Evolutionary conservation across 495 filamentous ascomycete genomes (phyloP).

Genomic region (Penicillium verhagenii): DNA sequence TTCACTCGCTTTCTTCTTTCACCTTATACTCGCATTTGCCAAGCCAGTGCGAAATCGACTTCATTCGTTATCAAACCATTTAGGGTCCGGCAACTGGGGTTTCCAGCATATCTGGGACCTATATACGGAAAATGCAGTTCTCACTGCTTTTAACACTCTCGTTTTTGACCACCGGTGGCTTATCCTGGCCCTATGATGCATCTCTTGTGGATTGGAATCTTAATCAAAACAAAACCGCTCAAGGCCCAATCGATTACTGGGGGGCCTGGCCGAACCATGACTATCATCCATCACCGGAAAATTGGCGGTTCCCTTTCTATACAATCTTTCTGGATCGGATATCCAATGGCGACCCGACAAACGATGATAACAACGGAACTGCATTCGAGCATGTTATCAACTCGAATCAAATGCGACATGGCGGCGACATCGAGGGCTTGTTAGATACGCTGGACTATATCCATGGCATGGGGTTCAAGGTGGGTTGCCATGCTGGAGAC

Average conservation of each 20-base stretch:
- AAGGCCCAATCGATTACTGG: constrained; percentile 59
- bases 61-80: neutral
- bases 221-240: constrained; percentile 61
- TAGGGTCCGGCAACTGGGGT: neutral
- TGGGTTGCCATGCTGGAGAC: constrained; percentile 13
- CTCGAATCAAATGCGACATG: constrained; percentile 70
- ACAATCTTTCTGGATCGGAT: constrained; percentile 69
- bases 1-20: neutral
- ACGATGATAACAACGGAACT: constrained; percentile 70
- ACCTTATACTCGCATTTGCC: neutral
- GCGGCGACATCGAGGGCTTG: constrained; percentile 66
- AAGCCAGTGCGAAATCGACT: neutral
- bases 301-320: constrained; percentile 74
- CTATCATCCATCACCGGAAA: constrained; percentile 58
- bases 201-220: constrained; percentile 56
- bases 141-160: neutral
- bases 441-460: constrained; percentile 71
- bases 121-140: neutral
- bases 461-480: constrained; percentile 74
- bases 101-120: neutral
- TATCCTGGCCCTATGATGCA: constrained; percentile 55
- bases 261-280: constrained; percentile 56
- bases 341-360: constrained; percentile 69
- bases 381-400: constrained; percentile 66
- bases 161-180: neutral